Evolutionary conservation across 352 stramenopile species (phyloP).

Genomic region (Thraustochytrium sp.): DNA sequence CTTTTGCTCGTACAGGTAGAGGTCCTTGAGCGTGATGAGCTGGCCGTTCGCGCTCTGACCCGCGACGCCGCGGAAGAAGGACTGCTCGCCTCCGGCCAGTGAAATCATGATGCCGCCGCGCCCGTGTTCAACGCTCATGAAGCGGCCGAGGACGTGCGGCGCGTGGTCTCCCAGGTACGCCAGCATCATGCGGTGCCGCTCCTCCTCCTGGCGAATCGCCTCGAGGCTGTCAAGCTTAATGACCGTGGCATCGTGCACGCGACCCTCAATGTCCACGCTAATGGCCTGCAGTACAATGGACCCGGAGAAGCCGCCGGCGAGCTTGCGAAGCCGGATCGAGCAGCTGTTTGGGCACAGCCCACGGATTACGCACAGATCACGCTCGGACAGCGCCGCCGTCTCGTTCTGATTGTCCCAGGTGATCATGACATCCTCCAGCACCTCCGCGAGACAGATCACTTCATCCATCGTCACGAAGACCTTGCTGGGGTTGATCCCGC

Average conservation of each 20-base stretch:
- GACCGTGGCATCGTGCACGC: conserved; percentile 18
- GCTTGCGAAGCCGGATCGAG: neutral
- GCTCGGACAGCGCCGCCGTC: neutral
- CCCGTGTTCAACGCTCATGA: neutral
- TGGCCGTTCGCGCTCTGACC: neutral
- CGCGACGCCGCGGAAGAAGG: neutral
- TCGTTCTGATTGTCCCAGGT: neutral
- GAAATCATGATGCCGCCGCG: conserved; percentile 41
- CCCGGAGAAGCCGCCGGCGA: conserved; percentile 25
- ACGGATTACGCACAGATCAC: neutral
- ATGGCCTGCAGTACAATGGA: conserved; percentile 27
- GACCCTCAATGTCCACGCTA: conserved; percentile 7
- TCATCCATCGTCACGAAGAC: neutral
- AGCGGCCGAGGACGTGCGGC: neutral
- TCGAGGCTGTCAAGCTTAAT: conserved; percentile 19
- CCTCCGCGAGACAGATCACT: neutral
- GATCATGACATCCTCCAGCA: conserved; percentile 12
- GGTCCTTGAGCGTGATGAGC: conserved; percentile 42
- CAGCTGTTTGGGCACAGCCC: conserved; percentile 30
- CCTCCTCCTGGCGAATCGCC: conserved; percentile 29
- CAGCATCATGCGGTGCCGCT: conserved; percentile 24
- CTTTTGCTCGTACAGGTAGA: conserved; percentile 35
- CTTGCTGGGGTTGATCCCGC: neutral
- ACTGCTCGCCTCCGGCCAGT: neutral
- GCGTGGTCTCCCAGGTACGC: conserved; percentile 34